Evolutionary conservation across 108 stramenopile genomes (phyloP), one percentile per base, ranked within the genome.

Genomic region (Phaeodactylum tricornutum): DNA sequence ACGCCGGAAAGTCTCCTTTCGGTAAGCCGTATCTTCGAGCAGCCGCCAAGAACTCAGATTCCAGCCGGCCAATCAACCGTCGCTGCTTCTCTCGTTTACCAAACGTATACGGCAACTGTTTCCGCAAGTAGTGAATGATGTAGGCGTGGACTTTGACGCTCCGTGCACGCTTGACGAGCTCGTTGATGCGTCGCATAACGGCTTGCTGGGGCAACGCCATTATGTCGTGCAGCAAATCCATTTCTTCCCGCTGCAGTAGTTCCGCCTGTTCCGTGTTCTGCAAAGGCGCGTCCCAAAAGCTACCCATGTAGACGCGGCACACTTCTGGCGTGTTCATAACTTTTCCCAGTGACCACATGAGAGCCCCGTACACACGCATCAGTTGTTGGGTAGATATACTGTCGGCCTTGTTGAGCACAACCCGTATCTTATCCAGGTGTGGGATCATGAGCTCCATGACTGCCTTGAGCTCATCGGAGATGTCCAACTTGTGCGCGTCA

Each of bases 131-230:
- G 62, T 96, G 89, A 63, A 99, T 92, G 52, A 99, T 94, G 65
- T 97, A 96, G 4, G 96, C 96, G 55, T 98, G 98, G 16, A 96
- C 96, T 69, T 97, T 96, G 33, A 96, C 95, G 38, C 83, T 75
- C 23, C 98, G 62, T 31, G 96, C 95, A 21, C 98, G 79, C 54
- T 99, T 99, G 31, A 99, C 96, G 31, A 99, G 64, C 46, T 99
- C 98, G 64, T 99, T 99, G 56, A 99, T 96, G 6, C 94, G 74
- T 46, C 98, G 80, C 78, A 96, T 89, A 11, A 95, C 95, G 9
- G 96, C 92, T 43, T 98, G 93, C 50, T 95, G 93, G 8, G 96
- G 96, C 37, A 99, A 67, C 29, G 57, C 53, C 54, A 72, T 75
- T 55, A 99, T 94, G 47, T 99, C 98, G 47, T 87, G 67, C 58